A percentile compares a stretch with the other conserved stretches of the same genome.
These are phyloP conservation scores for Cryomyces minteri DNA, from an alignment of 495 filamentous ascomycete genomes.

Conservation along the genomic window DNA sequence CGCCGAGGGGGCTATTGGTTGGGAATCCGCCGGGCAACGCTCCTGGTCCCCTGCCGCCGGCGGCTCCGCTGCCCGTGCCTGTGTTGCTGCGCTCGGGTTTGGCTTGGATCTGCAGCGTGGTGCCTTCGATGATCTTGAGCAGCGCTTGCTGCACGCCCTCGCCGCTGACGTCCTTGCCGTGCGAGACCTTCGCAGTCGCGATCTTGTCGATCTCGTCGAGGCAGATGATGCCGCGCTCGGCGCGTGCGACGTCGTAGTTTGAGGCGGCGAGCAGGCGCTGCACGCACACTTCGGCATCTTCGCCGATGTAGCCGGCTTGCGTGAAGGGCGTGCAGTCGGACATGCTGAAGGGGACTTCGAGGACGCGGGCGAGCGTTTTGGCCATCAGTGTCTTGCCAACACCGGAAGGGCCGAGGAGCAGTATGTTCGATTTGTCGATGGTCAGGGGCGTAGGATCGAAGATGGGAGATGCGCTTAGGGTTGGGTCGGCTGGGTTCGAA, in stretches of 20 bases:
- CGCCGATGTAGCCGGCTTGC: constrained; percentile 92
- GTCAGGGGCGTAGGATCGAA: constrained; percentile 39
- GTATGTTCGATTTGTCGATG: constrained; percentile 91
- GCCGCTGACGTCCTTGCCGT: constrained; percentile 72
- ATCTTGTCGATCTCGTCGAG: constrained; percentile 97
- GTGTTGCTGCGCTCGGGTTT: constrained; percentile 54
- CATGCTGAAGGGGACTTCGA: constrained; percentile 93
- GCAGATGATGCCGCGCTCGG: constrained; percentile 85
- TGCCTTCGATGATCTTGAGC: constrained; percentile 90
- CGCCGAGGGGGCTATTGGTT: constrained; percentile 30
- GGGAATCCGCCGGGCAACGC: constrained; percentile 15
- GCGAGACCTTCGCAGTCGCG: constrained; percentile 46
- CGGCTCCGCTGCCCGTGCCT: constrained; percentile 7
- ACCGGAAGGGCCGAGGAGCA: constrained; percentile 81
- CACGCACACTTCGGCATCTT: constrained; percentile 86
- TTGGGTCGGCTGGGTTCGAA: constrained; percentile 2
- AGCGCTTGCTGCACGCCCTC: constrained; percentile 95
- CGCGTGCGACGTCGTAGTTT: constrained; percentile 70
- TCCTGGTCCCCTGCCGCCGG: constrained; percentile 2
- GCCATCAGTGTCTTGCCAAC: constrained; percentile 95
- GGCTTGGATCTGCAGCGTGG: constrained; percentile 71
- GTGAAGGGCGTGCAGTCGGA: constrained; percentile 96
- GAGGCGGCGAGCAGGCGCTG: constrained; percentile 77
- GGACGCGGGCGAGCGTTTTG: constrained; percentile 55
- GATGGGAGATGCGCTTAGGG: constrained; percentile 26